A percentile compares a stretch with the other conserved stretches of the same genome.
Conservation (phyloP, 108 stramenopile genomes). For the Cyclotella baltica region DNA sequence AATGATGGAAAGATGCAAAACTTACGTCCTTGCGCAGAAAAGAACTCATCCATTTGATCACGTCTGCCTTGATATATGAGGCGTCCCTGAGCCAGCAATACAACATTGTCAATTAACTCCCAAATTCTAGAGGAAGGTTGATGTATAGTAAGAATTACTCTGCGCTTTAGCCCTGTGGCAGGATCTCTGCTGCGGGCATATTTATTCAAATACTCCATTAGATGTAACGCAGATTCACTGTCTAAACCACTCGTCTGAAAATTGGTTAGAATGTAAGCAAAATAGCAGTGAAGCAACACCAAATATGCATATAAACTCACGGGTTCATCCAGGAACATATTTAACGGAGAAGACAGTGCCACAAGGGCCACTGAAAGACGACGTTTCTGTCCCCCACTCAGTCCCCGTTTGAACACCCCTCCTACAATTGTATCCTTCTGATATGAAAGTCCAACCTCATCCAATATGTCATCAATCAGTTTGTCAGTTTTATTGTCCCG, state of each 20-base stretch:
- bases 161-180: slow-evolving; percentile 33
- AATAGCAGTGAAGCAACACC: no score
- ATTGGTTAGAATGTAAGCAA: no score
- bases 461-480: slow-evolving; percentile 45
- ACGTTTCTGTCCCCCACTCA: slow-evolving; percentile 83
- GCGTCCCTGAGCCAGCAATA: slow-evolving; percentile 59
- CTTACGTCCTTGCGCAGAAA: slow-evolving; percentile 36
- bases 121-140: slow-evolving; percentile 67
- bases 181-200: slow-evolving; percentile 48
- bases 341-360: slow-evolving; percentile 54
- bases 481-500: slow-evolving; percentile 14
- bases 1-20: not conserved
- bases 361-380: slow-evolving; percentile 81
- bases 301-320: no score
- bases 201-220: slow-evolving; percentile 58
- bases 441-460: slow-evolving; percentile 62
- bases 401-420: slow-evolving; percentile 70
- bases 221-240: slow-evolving; percentile 58
- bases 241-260: slow-evolving; percentile 44
- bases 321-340: slow-evolving; percentile 63
- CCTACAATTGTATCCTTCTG: slow-evolving; percentile 66
- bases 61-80: slow-evolving; percentile 66
- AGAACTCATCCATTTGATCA: slow-evolving; percentile 57
- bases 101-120: slow-evolving; percentile 60
- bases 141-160: slow-evolving; percentile 70